Evolutionary conservation across 108 stramenopile genomes (phyloP).

Genomic region (Bacterosira constricta): DNA sequence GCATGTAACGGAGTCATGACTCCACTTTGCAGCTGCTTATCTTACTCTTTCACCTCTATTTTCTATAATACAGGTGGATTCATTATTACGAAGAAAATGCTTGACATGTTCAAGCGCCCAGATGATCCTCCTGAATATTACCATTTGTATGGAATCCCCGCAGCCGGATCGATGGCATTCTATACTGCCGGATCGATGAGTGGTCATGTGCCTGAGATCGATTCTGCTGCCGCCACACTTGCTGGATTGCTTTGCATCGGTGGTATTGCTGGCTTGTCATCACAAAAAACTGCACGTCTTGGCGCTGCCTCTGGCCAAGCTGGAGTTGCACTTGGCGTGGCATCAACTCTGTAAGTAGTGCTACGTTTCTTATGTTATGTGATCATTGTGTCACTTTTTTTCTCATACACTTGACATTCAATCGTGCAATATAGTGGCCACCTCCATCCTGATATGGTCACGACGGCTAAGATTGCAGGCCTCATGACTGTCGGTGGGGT

Average conservation of each 20-base stretch:
- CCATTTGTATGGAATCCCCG: slow-evolving; percentile 96
- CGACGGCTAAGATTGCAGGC: slow-evolving; percentile 79
- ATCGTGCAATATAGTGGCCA: slow-evolving; percentile 51
- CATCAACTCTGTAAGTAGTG: slow-evolving; percentile 81
- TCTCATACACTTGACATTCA: not conserved
- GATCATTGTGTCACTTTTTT: not conserved
- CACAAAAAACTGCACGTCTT: slow-evolving; percentile 92
- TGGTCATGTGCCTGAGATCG: slow-evolving; percentile 88
- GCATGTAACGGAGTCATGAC: slow-evolving; percentile 17
- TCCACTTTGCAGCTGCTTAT: slow-evolving; percentile 31
- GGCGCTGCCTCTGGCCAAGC: slow-evolving; percentile 96
- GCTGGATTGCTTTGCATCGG: slow-evolving; percentile 97
- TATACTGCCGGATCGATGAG: slow-evolving; percentile 76
- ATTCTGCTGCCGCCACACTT: slow-evolving; percentile 83
- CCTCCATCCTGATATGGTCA: slow-evolving; percentile 72
- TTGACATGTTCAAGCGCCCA: slow-evolving; percentile 99
- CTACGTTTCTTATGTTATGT: not conserved
- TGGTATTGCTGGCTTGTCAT: slow-evolving; percentile 95
- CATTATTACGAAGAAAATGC: slow-evolving; percentile 98
- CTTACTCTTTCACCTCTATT: slow-evolving; percentile 14
- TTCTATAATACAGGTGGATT: slow-evolving; percentile 72
- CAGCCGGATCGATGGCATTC: slow-evolving; percentile 76
- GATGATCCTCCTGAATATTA: slow-evolving; percentile 98
- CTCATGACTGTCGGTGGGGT: slow-evolving; percentile 92
- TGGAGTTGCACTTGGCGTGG: slow-evolving; percentile 95